Evolutionary conservation across 352 stramenopile genomes (phyloP).

Genomic region (Phytophthora pisi): DNA sequence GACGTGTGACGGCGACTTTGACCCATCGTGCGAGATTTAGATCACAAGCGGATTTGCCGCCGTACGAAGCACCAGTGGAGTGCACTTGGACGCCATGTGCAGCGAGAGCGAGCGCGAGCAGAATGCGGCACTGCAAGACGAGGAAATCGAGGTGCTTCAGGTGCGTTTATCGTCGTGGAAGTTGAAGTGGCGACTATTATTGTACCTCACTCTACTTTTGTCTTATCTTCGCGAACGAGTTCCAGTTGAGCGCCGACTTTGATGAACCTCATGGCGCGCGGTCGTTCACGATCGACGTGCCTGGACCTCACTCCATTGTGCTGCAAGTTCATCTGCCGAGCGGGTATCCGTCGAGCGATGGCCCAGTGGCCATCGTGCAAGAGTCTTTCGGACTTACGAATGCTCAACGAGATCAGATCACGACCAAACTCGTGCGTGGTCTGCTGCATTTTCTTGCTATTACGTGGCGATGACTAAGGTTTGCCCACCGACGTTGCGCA

Average conservation of each 20-base stretch:
- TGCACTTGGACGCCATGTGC: constrained; percentile 2
- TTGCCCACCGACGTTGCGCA: not conserved
- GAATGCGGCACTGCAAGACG: constrained; percentile 6
- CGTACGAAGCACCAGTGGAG: not conserved
- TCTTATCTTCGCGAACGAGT: constrained; percentile 21
- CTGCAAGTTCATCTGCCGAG: constrained; percentile 62
- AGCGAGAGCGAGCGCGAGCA: constrained; percentile 2
- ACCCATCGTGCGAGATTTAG: not conserved
- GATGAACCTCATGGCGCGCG: constrained; percentile 39
- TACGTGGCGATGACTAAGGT: not conserved
- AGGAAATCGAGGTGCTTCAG: constrained; percentile 17
- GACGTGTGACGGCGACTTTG: constrained; percentile 17
- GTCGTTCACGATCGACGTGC: constrained; percentile 55
- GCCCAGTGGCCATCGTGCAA: constrained; percentile 60
- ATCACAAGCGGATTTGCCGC: constrained; percentile 7
- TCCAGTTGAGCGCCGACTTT: constrained; percentile 49
- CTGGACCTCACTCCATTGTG: constrained; percentile 56
- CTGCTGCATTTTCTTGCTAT: not conserved
- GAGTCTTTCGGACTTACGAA: constrained; percentile 73
- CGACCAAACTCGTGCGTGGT: constrained; percentile 48
- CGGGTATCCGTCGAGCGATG: constrained; percentile 57
- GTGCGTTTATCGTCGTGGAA: not conserved
- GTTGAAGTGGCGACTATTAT: not conserved
- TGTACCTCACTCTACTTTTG: not conserved
- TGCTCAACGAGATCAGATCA: constrained; percentile 54